phyloP scores from a whole-genome alignment of 192 early-diverging fungal genomes.

The Coemansia sp. region DNA sequence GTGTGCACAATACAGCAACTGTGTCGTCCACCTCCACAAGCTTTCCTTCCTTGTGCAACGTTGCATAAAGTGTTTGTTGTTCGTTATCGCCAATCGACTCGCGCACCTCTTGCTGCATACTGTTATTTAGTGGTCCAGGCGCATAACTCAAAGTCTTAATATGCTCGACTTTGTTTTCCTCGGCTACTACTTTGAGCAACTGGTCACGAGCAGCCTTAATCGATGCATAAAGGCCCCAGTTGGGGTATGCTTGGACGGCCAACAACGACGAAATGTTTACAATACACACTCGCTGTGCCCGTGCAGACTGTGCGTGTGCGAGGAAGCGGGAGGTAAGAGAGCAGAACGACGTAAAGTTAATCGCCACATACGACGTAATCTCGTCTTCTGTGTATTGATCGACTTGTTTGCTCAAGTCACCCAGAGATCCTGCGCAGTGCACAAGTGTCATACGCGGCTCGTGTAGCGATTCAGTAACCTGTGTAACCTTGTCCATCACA shows the following conservation, averaged over 20 bases:
- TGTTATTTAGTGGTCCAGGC: constrained; percentile 83
- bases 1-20: constrained; percentile 59
- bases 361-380: constrained; percentile 51
- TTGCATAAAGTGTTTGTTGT: constrained; percentile 61
- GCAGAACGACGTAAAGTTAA: constrained; percentile 63
- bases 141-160: constrained; percentile 79
- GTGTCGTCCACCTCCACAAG: constrained; percentile 70
- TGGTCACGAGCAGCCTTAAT: constrained; percentile 83
- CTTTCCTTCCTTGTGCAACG: constrained; percentile 65
- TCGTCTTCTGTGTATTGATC: constrained; percentile 56
- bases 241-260: constrained; percentile 70
- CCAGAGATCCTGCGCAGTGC: constrained; percentile 76
- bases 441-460: constrained; percentile 57
- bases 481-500: constrained; percentile 14
- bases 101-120: constrained; percentile 78
- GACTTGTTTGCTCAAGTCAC: constrained; percentile 64
- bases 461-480: background rate
- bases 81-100: constrained; percentile 64
- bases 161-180: constrained; percentile 58
- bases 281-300: constrained; percentile 40
- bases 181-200: constrained; percentile 67
- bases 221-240: constrained; percentile 80
- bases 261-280: constrained; percentile 81
- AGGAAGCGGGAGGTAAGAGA: constrained; percentile 52
- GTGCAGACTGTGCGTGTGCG: background rate